A percentile compares a stretch with the other conserved stretches of the same genome.
phyloP scores from a whole-genome alignment of 2,329 filamentous ascomycete species.

The Purpureocillium takamizusanense region DNA sequence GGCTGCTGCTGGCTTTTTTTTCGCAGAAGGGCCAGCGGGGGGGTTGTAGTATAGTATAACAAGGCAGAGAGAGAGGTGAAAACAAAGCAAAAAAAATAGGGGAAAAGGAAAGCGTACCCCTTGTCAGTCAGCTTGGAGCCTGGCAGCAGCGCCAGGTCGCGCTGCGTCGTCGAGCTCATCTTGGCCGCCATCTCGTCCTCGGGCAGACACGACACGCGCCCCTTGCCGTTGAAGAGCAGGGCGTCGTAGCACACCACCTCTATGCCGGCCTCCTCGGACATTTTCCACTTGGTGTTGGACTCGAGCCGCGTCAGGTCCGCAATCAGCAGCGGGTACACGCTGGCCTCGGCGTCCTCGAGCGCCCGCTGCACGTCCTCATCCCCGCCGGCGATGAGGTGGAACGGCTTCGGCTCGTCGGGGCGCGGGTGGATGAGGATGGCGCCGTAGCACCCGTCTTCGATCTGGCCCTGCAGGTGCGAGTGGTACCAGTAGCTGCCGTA shows the following conservation, averaged over 20 bases:
- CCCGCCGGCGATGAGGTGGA: conserved; percentile 33
- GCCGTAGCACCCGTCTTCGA: conserved; percentile 52
- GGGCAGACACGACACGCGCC: conserved; percentile 41
- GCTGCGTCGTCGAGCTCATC: conserved; percentile 19
- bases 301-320: conserved; percentile 48
- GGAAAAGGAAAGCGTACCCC: conserved; percentile 25
- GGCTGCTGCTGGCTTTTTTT: too few species aligned
- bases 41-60: too few species aligned
- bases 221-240: conserved; percentile 54
- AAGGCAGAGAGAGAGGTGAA: too few species aligned
- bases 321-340: conserved; percentile 39
- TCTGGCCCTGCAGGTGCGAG: conserved; percentile 43
- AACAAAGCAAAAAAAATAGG: too few species aligned
- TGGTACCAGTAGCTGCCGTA: conserved; percentile 56
- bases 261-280: conserved; percentile 32
- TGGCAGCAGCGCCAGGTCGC: conserved; percentile 16
- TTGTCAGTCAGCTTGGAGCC: conserved; percentile 30
- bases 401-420: conserved; percentile 28
- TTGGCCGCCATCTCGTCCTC: conserved; percentile 32
- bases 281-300: conserved; percentile 35
- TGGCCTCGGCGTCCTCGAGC: conserved; percentile 39
- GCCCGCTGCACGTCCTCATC: conserved; percentile 25
- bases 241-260: conserved; percentile 50
- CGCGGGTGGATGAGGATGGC: conserved; percentile 40
- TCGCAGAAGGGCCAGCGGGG: too few species aligned